A percentile compares a stretch with the other conserved stretches of the same genome.
These are phyloP conservation scores for Suillus lakei DNA, from an alignment of 768 basidiomycete species.

Conservation along the genomic window DNA sequence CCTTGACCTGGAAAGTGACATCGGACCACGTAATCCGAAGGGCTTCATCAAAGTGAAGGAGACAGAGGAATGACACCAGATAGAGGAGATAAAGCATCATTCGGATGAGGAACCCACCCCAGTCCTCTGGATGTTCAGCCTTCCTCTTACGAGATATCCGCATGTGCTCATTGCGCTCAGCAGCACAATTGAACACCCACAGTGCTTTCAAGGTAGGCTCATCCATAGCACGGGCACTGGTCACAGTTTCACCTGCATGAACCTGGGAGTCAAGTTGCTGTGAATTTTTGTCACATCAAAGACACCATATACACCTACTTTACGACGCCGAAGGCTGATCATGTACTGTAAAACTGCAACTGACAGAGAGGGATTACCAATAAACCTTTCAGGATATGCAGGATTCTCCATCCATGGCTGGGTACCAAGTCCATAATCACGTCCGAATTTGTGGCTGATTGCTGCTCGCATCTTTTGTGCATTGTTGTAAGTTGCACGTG, in stretches of 20 bases:
- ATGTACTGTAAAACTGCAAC: conserved; percentile 25
- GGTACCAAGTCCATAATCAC: conserved; percentile 16
- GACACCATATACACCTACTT: conserved; percentile 13
- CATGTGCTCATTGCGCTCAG: conserved; percentile 14
- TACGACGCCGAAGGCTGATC: conserved; percentile 26
- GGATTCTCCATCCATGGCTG: conserved; percentile 16
- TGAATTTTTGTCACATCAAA: background rate
- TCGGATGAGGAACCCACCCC: conserved; percentile 23
- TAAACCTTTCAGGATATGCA: no score
- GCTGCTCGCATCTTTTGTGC: conserved; percentile 29
- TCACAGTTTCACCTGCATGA: conserved; percentile 22
- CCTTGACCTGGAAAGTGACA: conserved; percentile 4
- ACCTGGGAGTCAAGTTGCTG: conserved; percentile 9
- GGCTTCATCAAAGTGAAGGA: conserved; percentile 29
- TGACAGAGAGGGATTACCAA: conserved; percentile 17
- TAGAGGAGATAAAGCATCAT: conserved; percentile 28
- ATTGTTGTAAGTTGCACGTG: no score
- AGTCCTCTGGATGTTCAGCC: conserved; percentile 1
- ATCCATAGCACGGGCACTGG: conserved; percentile 29
- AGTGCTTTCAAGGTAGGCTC: conserved; percentile 21
- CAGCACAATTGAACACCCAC: conserved; percentile 1
- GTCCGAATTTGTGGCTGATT: conserved; percentile 21
- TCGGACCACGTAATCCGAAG: conserved; percentile 25
- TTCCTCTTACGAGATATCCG: background rate
- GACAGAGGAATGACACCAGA: conserved; percentile 21